These are phyloP conservation scores for Wallacemonas sp. DNA, from an alignment of 208 protist species.

Conservation along the genomic window DNA sequence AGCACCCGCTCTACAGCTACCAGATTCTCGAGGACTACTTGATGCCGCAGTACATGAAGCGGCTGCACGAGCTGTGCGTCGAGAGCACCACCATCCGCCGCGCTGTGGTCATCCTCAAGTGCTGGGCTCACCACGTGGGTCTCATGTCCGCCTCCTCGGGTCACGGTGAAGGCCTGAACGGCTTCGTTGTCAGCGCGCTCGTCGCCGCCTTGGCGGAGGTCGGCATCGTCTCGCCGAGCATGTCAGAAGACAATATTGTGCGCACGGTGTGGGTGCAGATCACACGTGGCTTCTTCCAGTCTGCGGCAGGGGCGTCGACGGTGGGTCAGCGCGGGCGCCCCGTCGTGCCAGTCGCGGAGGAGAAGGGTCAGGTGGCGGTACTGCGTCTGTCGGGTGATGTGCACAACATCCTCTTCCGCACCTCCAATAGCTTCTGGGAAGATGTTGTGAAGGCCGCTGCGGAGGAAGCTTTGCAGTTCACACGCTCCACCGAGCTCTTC, in stretches of 20 bases:
- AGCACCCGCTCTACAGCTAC: constrained; percentile 82
- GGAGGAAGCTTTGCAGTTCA: constrained; percentile 66
- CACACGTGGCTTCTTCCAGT: constrained; percentile 59
- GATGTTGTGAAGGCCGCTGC: constrained; percentile 59
- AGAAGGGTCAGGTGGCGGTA: constrained; percentile 54
- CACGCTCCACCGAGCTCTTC: constrained; percentile 47
- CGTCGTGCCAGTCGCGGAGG: constrained; percentile 35
- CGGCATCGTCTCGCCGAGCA: constrained; percentile 54
- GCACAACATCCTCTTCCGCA: constrained; percentile 81
- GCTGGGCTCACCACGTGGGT: constrained; percentile 80
- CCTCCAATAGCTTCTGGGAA: constrained; percentile 54
- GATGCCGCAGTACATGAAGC: constrained; percentile 70
- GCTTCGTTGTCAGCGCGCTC: constrained; percentile 74
- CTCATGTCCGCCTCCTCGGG: constrained; percentile 61
- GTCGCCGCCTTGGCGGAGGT: constrained; percentile 70
- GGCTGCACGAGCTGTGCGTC: constrained; percentile 71
- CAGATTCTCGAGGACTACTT: constrained; percentile 79
- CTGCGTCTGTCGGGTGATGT: constrained; percentile 64
- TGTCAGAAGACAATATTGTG: constrained; percentile 79
- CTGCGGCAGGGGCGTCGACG: not conserved
- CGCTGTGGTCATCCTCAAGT: constrained; percentile 82
- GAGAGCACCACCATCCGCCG: constrained; percentile 47
- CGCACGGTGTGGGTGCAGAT: constrained; percentile 77
- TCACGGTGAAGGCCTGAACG: constrained; percentile 72
- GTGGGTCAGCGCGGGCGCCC: not conserved